These are phyloP conservation scores for Pichia occidentalis DNA, from an alignment of 805 yeast species.

Conservation along the genomic window DNA sequence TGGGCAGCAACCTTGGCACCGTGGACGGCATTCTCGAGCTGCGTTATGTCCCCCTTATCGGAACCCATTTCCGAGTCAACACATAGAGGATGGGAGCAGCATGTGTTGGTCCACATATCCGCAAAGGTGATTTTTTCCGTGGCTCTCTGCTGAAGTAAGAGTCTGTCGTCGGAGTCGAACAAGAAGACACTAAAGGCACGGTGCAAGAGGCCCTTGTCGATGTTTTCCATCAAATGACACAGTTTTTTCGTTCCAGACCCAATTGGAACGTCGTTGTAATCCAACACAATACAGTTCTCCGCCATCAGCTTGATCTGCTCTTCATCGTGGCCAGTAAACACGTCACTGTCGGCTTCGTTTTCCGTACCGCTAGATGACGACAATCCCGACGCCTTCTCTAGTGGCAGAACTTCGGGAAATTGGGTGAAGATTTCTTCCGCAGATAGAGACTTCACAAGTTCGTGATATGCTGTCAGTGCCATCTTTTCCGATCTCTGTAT, in stretches of 20 bases:
- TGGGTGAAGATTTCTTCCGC: constrained; percentile 43
- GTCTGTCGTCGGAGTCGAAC: constrained; percentile 68
- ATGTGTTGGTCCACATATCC: constrained; percentile 96
- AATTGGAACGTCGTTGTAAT: constrained; percentile 76
- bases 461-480: constrained; percentile 32
- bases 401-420: constrained; percentile 66
- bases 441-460: constrained; percentile 47
- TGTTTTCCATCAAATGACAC: constrained; percentile 83
- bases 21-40: constrained; percentile 51
- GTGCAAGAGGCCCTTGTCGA: constrained; percentile 79
- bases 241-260: constrained; percentile 94
- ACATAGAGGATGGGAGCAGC: constrained; percentile 96
- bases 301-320: constrained; percentile 95
- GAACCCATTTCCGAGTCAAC: constrained; percentile 73
- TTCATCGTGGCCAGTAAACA: constrained; percentile 84
- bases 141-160: constrained; percentile 92
- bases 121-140: constrained; percentile 96
- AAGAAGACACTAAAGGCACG: constrained; percentile 95
- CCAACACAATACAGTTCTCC: constrained; percentile 90
- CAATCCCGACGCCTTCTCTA: constrained; percentile 54
- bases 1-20: constrained; percentile 89
- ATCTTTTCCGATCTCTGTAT: too few relatives aligned
- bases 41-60: constrained; percentile 23
- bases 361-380: constrained; percentile 35
- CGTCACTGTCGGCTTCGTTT: constrained; percentile 30